These are phyloP conservation scores for Paraleonurus japonicus DNA, from an alignment of 257 asterid species.

Conservation along the genomic window DNA sequence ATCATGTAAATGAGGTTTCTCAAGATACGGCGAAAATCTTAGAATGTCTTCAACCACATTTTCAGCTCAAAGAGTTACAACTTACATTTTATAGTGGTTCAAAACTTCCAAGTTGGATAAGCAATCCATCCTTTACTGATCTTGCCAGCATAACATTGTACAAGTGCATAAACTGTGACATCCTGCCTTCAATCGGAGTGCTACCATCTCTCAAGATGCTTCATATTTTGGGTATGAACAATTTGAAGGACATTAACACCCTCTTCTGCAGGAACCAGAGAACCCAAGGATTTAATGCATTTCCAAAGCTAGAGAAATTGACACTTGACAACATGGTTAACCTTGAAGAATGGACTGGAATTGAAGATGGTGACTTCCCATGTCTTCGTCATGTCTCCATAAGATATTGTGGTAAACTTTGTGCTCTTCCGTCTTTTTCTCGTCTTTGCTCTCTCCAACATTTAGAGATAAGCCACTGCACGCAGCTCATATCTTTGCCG, in stretches of 20 bases:
- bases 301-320: conserved; percentile 42
- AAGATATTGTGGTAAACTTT: conserved; percentile 41
- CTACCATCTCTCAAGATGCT: conserved; percentile 42
- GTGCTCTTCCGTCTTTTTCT: conserved; percentile 32
- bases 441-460: conserved; percentile 27
- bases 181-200: conserved; percentile 42
- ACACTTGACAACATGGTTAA: conserved; percentile 34
- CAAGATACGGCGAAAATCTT: conserved; percentile 27
- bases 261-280: conserved; percentile 26
- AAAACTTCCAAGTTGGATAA: conserved; percentile 46
- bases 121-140: conserved; percentile 36
- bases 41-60: conserved; percentile 46
- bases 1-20: neutral
- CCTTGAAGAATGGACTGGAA: conserved; percentile 44
- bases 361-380: conserved; percentile 40
- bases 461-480: conserved; percentile 36
- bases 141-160: conserved; percentile 35
- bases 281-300: conserved; percentile 7
- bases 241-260: conserved; percentile 29
- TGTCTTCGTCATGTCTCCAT: conserved; percentile 31
- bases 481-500: conserved; percentile 31
- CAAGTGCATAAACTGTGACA: conserved; percentile 42
- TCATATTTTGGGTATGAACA: conserved; percentile 28
- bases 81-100: conserved; percentile 36
- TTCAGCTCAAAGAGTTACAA: conserved; percentile 34